Base-by-base conservation (phyloP, 2,329 filamentous ascomycete genomes). In the Cryphonectria nitschkei region DNA sequence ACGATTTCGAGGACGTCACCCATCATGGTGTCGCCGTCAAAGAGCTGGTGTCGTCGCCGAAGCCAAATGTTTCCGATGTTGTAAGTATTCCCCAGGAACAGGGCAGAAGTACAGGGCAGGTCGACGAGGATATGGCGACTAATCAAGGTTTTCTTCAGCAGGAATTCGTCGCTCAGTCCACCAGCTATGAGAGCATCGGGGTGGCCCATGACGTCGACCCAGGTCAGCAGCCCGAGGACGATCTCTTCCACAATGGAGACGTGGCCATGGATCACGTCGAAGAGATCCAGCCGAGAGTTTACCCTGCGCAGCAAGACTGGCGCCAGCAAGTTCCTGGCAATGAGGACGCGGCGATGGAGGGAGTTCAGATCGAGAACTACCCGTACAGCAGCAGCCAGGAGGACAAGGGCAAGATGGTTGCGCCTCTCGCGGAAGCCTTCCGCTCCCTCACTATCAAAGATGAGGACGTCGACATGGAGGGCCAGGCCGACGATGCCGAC, bases 391-490 rank as follows among this genome's bases (percentile, higher is more conserved):
- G 52, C 52, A 29, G 52, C 52, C n/a, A 29, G 52, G 26, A 29
- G n/a, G 52, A 56, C 52, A 5, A n/a, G 52, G 26, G 8, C 50
- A 7, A 50, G 7, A 50, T 50, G 19, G n/a, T 50, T 7, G 46
- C 19, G 19, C 22, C 46, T n/a, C 46, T 50, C 22, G 46, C 5
- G 46, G 46, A n/a, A 7, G 46, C 46, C 22, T 50, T 50, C 7
- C 19, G 46, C 5, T n/a, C 22, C 22, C 46, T 50, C 22, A 9
- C 52, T 7, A 29, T 29, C 11, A 29, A 7, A 3, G 13, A 29
- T 19, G 52, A 56, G 52, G 52, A 56, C 52, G 26, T 29, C 52
- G 52, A 56, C n/a, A 56, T 56, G 52, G 52, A 56, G 26, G n/a
- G 29, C 52, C 46, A 50, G 22, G 46, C 22, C 43, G 43, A 50